Evolutionary conservation across 2,329 filamentous ascomycete genomes (phyloP), one percentile per base, ranked within the genome.

Genomic region (Aspergillus sergii): DNA sequence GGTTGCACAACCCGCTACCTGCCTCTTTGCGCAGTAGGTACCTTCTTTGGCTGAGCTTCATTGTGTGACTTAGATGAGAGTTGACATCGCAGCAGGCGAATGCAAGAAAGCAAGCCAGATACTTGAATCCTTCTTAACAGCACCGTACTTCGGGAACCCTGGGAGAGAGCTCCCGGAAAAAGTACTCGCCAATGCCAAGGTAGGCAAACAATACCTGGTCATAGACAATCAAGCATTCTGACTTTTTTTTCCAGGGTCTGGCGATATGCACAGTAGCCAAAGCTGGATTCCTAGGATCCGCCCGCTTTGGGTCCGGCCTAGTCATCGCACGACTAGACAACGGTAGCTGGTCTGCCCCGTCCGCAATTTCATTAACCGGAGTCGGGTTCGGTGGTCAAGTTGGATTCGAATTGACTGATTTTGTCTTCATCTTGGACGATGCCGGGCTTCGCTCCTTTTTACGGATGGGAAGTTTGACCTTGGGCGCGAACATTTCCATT

Each of bases 351-450:
- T 82, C 81, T 7, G 78, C 79, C 1, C 81, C 81, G 1, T 82
- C 80, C 1, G 81, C 81, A 8, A 77, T 83, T 32, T 76, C 75
- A 16, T 79, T 77, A 1, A 75, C 72, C 4, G 81, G 81, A 12
- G 72, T 76, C 23, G 81, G 81, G 2, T 78, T 80, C 59, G 81
- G 81, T 28, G 80, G 79, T 30, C 80, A 81, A 62, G 76, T 81
- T 39, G 81, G 81, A 1, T 76, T 82, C 62, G 81, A 83, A 65
- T 68, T 83, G 28, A 82, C 81, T 12, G 80, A 83, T 68, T 98
- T 98, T 75, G 95, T 99, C 75, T 97, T 98, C 80, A 96, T 98
- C 66, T 88, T 99, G 67, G 98, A 97, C 80, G 94, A 97, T 72
- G 82, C 83, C 63, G 94, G 94, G 30, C 93, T 99, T 68, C 91